Evolutionary conservation across 768 basidiomycete genomes (phyloP).

Genomic region (Podaxis sp.): DNA sequence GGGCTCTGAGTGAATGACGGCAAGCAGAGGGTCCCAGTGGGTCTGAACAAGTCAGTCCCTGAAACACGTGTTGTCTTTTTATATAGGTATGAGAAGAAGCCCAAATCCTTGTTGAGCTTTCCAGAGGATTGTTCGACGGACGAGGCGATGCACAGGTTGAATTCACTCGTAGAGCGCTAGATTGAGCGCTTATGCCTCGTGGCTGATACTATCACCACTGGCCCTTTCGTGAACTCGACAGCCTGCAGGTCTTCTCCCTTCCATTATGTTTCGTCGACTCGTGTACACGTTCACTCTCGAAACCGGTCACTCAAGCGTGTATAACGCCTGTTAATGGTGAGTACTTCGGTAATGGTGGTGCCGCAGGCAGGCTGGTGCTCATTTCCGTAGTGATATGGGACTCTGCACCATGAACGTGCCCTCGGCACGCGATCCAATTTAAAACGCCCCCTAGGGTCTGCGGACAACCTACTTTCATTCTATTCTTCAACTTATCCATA

Average conservation of each 20-base stretch:
- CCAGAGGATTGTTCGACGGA: not conserved
- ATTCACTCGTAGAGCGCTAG: too few relatives aligned
- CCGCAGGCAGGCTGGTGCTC: not conserved
- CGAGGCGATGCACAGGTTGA: not conserved
- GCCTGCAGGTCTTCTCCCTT: not conserved
- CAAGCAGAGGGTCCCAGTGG: not conserved
- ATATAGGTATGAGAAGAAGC: not conserved
- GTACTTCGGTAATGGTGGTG: not conserved
- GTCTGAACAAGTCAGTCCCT: slow-evolving; percentile 2
- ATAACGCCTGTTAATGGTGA: slow-evolving; percentile 1
- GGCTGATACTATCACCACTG: not conserved
- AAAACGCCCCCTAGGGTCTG: not conserved
- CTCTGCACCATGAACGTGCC: not conserved
- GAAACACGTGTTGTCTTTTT: not conserved
- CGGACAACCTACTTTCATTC: not conserved
- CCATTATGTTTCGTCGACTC: slow-evolving; percentile 6
- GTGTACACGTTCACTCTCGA: not conserved
- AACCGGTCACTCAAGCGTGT: not conserved
- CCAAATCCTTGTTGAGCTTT: not conserved
- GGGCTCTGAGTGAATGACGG: not conserved
- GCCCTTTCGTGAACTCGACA: not conserved
- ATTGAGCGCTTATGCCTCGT: too few relatives aligned
- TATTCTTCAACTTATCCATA: not conserved
- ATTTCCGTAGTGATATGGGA: slow-evolving; percentile 1
- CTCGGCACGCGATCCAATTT: not conserved